Evolutionary conservation across 768 basidiomycete genomes (phyloP), one percentile per base, ranked within the genome.

Genomic region (Boletellus ananas): DNA sequence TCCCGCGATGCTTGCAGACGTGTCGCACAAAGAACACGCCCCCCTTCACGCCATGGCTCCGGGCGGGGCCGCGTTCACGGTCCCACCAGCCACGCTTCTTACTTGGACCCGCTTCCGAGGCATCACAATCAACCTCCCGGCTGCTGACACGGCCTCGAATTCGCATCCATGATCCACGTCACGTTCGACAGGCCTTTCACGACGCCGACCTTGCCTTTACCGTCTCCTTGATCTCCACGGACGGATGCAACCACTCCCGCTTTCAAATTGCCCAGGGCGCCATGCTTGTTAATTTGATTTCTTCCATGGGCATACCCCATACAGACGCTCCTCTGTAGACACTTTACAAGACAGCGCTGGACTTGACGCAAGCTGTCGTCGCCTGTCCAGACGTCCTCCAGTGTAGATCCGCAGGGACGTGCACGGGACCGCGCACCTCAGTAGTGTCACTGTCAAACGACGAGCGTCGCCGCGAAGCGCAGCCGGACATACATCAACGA

Each of bases 401-500:
- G 21, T 25, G 51, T 27, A 23, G 35, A 52, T 52, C 41, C 45
- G 29, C 45, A 27, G 37, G 13, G 6, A 36, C 34, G 44, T 44
- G 37, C 34, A 20, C 31, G 39, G 49, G 18, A 25, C 43, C 43
- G 41, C 38, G 20, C 31, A 33, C 52, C 33, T 43, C 41, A 37
- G 42, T 34, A 14, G 10, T 43, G 52, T 57, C 51, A n/a, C 45
- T 42, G 54, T 62, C 60, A 60, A 33, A 37, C 38, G 43, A 65
- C 68, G 50, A 77, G 55, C 34, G 77, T 65, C 38, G 86, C 84
- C 40, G 69, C 72, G 55, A 87, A 83, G 45, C 88, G 73, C 58
- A 91, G 64, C 42, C 90, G 72, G 53, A 79, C 79, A 59, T 89
- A 90, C 76, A 90, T 80, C 71, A 89, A 70, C 27, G 76, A 69